Base-by-base conservation (phyloP, 805 yeast species). In the Metschnikowia vanudenii region DNA sequence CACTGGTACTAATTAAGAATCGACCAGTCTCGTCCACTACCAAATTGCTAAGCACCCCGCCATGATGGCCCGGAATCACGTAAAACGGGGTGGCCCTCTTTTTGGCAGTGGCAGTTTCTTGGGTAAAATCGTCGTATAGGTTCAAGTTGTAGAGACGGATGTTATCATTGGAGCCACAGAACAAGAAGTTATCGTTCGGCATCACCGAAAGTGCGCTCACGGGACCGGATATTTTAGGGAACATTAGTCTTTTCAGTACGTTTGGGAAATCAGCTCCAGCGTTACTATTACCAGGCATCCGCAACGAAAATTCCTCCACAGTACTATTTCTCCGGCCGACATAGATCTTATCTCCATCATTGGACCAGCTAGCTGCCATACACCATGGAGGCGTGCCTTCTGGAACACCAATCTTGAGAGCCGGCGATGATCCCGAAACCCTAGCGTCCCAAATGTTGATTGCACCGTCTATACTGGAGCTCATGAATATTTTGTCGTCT, bases 51-150 rank as follows among this genome's bases (percentile, higher is more conserved):
- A 94, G 70, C 2, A 81, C 80, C 22, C 97, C 96, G 40, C 99
- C 98, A 60, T 88, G 96, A 64, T 94, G 98, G 0, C 99, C 98
- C 0, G 99, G 97, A 10, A 94, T 78, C 56, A 95, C 91, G 63
- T 84, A 75, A 61, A 92, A 94, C 14, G 97, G 97, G 8, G 85
- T 74, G 22, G 74, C 77, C 36, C 68, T 67, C 46, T 58, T 68
- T 50, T 63, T 68, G 60, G 74, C 43, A 51, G 65, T 49, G 13
- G 53, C 39, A 4, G 56, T 44, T n/a, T 58, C 60, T 32, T 60
- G 67, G 16, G 60, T 52, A 28, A 63, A 65, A 31, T 71, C 71
- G 50, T 75, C 64, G 38, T 54, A 51, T 42, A 77, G 58, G 53
- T 75, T 66, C 48, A 90, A 72, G 59, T 94, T 96, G 67, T 89